phyloP scores from a whole-genome alignment of 495 filamentous ascomycete species.

The Xylaria intraflava region DNA sequence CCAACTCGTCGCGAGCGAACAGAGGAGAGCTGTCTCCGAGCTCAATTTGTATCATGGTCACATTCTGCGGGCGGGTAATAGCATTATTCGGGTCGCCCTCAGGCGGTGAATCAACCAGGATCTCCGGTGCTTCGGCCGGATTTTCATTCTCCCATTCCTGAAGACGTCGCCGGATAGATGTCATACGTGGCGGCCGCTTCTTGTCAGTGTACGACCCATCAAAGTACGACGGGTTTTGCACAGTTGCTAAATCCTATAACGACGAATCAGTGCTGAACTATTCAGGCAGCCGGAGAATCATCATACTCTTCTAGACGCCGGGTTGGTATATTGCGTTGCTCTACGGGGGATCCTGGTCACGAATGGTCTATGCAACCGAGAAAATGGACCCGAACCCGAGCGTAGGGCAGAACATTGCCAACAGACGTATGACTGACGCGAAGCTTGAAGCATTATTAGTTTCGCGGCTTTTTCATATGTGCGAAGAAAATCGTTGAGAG shows the following conservation, averaged over 20 bases:
- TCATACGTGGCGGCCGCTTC: background rate
- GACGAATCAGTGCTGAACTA: conserved; percentile 1
- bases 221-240: background rate
- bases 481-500: background rate
- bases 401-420: conserved; percentile 20
- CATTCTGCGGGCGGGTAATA: conserved; percentile 22
- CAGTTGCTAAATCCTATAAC: conserved; percentile 19
- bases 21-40: conserved; percentile 29
- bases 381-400: background rate
- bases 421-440: conserved; percentile 22
- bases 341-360: conserved; percentile 2
- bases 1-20: conserved; percentile 34
- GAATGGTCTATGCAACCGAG: conserved; percentile 5
- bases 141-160: conserved; percentile 49
- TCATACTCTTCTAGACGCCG: conserved; percentile 20
- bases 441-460: conserved; percentile 16
- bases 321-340: background rate
- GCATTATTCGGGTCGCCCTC: conserved; percentile 25
- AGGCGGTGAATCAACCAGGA: conserved; percentile 29
- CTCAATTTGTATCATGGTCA: conserved; percentile 31
- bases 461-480: background rate
- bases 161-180: conserved; percentile 44
- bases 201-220: background rate
- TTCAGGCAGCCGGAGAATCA: background rate
- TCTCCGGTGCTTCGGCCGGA: conserved; percentile 27